Evolutionary conservation across 2,329 filamentous ascomycete genomes (phyloP), one percentile per base, ranked within the genome.

Genomic region (Penicillium sp.): DNA sequence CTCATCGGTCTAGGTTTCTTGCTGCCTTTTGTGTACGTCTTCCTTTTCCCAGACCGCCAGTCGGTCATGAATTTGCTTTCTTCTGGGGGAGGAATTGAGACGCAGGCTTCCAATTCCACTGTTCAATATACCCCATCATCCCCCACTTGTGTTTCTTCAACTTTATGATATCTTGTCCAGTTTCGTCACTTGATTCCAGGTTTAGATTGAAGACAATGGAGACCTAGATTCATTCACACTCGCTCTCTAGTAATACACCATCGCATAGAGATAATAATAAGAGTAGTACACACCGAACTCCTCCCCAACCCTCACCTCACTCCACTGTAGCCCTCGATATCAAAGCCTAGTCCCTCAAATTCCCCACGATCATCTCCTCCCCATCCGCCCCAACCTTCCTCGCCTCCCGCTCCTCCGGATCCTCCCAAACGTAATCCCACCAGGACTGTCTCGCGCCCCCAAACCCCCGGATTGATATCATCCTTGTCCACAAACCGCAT

Each of bases 341-440:
- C n/a, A n/a, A n/a, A n/a, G n/a, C n/a, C n/a, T n/a, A n/a, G n/a
- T n/a, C n/a, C n/a, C n/a, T n/a, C n/a, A n/a, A n/a, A n/a, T n/a
- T n/a, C n/a, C n/a, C n/a, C n/a, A n/a, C n/a, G n/a, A n/a, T n/a
- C n/a, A n/a, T n/a, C n/a, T n/a, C n/a, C n/a, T n/a, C n/a, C n/a
- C n/a, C n/a, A n/a, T n/a, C n/a, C n/a, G n/a, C n/a, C n/a, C n/a
- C n/a, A n/a, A n/a, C n/a, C n/a, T n/a, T n/a, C n/a, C n/a, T n/a
- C n/a, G n/a, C n/a, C n/a, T n/a, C n/a, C n/a, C n/a, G n/a, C 33
- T 33, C 39, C 20, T 37, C 26, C 21, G 36, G 34, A 7, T 54
- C 52, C 14, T 53, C 38, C 53, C 52, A 56, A 7, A 55, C 47
- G 41, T 47, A 54, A 26, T 58, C 47, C 51, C 51, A 58, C 50